Base-by-base conservation (phyloP, 2,329 filamentous ascomycete genomes). In the Shiraia sp. region DNA sequence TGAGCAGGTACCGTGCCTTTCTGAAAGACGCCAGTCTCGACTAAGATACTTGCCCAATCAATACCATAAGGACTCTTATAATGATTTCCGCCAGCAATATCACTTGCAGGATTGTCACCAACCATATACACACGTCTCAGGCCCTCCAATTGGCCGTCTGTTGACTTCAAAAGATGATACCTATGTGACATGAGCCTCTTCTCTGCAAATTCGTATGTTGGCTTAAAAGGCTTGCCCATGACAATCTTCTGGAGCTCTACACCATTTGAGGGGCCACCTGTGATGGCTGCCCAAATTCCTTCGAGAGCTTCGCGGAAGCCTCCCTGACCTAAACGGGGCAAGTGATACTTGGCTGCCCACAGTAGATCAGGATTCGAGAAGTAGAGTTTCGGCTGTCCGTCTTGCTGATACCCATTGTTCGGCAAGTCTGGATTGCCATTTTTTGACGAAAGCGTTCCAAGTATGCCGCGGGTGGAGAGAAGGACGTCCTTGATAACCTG, bases 351-450 rank as follows among this genome's bases (percentile, higher is more conserved):
- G 1, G 90, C 87, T 36, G 90, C 87, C 91, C 91, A 99, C 60
- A 90, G 79, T 3, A 97, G 75, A 70, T 99, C 93, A 1, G 88
- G 83, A 68, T 97, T 97, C 32, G 86, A 91, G 68, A 95, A 96
- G 75, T 86, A 95, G 6, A 97, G 72, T 13, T 75, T 75, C 0
- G 93, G 90, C 67, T 96, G 91, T 1, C 79, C 80, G 65, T 95
- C 88, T 52, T 85, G 80, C 62, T 91, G 88, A 77, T 87, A 96
- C n/a, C 89, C 90, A 42, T 76, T 73, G 64, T 90, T 88, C 10
- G 83, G 81, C 6, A 91, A 75, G 17, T 76, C 72, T 0, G 62
- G 17, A 46, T 85, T 73, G 29, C 84, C 85, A 65, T 96, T 95
- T 36, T 81, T 83, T 9, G 76, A 52, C 0, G 88, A 92, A 29